Evolutionary conservation across 2,329 filamentous ascomycete species (phyloP).

Genomic region (Neofusicoccum kwambonambiense): DNA sequence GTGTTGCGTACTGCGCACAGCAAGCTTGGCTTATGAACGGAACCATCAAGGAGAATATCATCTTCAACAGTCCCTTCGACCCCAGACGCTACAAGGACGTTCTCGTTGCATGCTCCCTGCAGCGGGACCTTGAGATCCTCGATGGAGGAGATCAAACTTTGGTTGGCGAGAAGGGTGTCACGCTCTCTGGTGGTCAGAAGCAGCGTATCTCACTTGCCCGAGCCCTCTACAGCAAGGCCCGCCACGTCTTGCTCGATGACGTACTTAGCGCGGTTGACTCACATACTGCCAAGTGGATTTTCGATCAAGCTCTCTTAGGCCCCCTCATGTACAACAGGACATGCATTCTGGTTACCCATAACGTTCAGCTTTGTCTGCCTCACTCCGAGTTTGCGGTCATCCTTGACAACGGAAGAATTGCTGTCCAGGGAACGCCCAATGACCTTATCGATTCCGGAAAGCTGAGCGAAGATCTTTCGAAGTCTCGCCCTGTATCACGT

Average conservation of each 20-base stretch:
- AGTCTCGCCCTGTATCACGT: slow-evolving; percentile 69
- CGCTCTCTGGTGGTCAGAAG: slow-evolving; percentile 94
- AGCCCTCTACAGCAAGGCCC: slow-evolving; percentile 92
- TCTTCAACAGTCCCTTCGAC: slow-evolving; percentile 81
- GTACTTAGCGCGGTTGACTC: slow-evolving; percentile 96
- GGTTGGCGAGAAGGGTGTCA: slow-evolving; percentile 96
- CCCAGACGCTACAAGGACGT: slow-evolving; percentile 83
- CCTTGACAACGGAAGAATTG: slow-evolving; percentile 81
- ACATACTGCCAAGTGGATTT: slow-evolving; percentile 97
- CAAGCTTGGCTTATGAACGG: slow-evolving; percentile 96
- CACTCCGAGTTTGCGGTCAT: slow-evolving; percentile 77
- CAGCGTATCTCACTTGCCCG: slow-evolving; percentile 96
- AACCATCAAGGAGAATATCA: slow-evolving; percentile 92
- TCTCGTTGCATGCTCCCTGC: slow-evolving; percentile 84
- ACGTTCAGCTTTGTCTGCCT: slow-evolving; percentile 82
- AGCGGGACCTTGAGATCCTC: slow-evolving; percentile 87
- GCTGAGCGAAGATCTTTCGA: slow-evolving; percentile 80
- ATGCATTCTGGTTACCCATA: slow-evolving; percentile 94
- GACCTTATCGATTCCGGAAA: slow-evolving; percentile 84
- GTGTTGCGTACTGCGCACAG: slow-evolving; percentile 93
- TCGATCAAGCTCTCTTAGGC: slow-evolving; percentile 86
- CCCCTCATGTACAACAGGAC: slow-evolving; percentile 85
- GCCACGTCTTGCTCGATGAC: slow-evolving; percentile 88
- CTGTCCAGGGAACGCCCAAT: slow-evolving; percentile 70
- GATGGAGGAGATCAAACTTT: slow-evolving; percentile 90